Conservation (phyloP, 192 early-diverging fungal species). For the Chytriomyces confervae region DNA sequence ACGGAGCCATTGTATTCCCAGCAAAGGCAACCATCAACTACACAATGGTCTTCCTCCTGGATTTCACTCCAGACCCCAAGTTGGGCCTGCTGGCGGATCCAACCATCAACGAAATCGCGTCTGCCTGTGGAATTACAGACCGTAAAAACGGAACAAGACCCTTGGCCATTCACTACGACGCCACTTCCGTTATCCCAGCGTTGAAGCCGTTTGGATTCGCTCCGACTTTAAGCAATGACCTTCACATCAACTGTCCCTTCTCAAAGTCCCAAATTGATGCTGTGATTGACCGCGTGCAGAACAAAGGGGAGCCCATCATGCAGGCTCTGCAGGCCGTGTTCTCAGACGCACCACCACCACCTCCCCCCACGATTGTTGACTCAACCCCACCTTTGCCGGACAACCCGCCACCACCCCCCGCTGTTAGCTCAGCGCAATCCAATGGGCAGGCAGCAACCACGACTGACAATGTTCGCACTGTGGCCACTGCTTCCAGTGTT, state of each 20-base stretch:
- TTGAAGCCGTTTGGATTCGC: neutral
- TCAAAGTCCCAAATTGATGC: slow-evolving; percentile 12
- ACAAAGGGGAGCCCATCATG: neutral
- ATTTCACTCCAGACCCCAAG: slow-evolving; percentile 20
- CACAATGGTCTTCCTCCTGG: slow-evolving; percentile 35
- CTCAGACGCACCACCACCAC: neutral
- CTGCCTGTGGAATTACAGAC: slow-evolving; percentile 8
- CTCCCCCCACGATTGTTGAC: neutral
- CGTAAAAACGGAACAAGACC: neutral
- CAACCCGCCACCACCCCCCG: too few species aligned
- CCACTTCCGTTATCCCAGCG: neutral
- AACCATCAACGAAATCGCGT: slow-evolving; percentile 16
- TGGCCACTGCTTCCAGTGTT: too few species aligned
- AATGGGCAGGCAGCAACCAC: too few species aligned
- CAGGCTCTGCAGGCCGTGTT: neutral
- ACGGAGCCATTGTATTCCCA: slow-evolving; percentile 26
- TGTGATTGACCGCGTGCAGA: slow-evolving; percentile 20
- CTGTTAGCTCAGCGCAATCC: too few species aligned
- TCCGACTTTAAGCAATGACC: neutral
- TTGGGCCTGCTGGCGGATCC: slow-evolving; percentile 9
- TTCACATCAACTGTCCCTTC: slow-evolving; percentile 27
- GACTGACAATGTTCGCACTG: too few species aligned
- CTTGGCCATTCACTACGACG: slow-evolving; percentile 5
- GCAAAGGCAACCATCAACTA: slow-evolving; percentile 20
- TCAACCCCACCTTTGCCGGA: neutral